Percentiles rank a stretch among this genome's conserved stretches.
Evolutionary conservation across 495 filamentous ascomycete species (phyloP).

Genomic region (Xylaria grammica): DNA sequence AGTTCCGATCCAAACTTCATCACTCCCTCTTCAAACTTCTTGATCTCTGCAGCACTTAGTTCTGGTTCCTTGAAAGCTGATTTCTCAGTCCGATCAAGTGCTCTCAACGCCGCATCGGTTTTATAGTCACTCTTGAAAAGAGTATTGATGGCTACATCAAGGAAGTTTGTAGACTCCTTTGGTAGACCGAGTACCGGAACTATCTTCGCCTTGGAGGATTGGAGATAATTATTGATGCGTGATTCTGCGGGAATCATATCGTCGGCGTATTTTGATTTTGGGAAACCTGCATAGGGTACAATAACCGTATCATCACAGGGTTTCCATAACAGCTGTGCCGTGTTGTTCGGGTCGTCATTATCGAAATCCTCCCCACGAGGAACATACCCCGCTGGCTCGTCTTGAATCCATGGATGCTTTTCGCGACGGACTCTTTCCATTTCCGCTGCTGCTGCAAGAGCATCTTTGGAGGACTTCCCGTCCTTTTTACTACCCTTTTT

Average conservation of each 20-base stretch:
- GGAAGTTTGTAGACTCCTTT: slow-evolving; percentile 78
- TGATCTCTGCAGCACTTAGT: slow-evolving; percentile 75
- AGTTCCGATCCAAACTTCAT: slow-evolving; percentile 91
- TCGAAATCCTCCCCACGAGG: slow-evolving; percentile 77
- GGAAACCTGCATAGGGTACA: slow-evolving; percentile 19
- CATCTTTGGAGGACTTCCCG: slow-evolving; percentile 77
- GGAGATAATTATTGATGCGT: slow-evolving; percentile 75
- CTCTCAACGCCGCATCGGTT: slow-evolving; percentile 70
- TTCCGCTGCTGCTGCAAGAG: slow-evolving; percentile 71
- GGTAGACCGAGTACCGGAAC: slow-evolving; percentile 68
- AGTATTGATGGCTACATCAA: slow-evolving; percentile 81
- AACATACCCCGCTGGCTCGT: slow-evolving; percentile 87
- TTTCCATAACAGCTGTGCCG: slow-evolving; percentile 63
- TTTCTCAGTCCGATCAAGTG: slow-evolving; percentile 68
- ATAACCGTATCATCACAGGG: slow-evolving; percentile 39
- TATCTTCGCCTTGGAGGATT: slow-evolving; percentile 61
- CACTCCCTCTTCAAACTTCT: slow-evolving; percentile 91
- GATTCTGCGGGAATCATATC: slow-evolving; percentile 50
- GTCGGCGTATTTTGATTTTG: slow-evolving; percentile 47
- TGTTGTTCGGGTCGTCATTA: slow-evolving; percentile 50
- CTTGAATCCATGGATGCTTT: slow-evolving; percentile 88
- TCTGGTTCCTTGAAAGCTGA: slow-evolving; percentile 86
- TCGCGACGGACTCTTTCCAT: slow-evolving; percentile 77
- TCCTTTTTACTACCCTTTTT: slow-evolving; percentile 73
- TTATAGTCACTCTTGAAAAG: slow-evolving; percentile 76